These are phyloP conservation scores for Aaosphaeria pasadenensis DNA, from an alignment of 2,329 filamentous ascomycete genomes.

Conservation along the genomic window DNA sequence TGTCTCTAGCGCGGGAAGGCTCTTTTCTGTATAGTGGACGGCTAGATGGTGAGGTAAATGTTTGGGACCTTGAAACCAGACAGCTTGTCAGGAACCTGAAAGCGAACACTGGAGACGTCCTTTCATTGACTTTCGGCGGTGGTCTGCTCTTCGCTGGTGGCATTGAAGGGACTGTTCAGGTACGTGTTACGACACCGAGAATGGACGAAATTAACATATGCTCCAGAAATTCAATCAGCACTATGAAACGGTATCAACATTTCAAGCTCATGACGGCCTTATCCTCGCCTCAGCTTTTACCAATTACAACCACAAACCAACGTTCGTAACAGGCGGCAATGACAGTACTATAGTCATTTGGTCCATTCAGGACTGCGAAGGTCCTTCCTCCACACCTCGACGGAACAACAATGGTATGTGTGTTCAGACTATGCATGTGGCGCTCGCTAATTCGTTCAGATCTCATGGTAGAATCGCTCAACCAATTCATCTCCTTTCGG, in stretches of 20 bases:
- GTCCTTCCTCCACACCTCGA: slow-evolving; percentile 42
- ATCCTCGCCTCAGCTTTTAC: slow-evolving; percentile 81
- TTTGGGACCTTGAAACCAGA: slow-evolving; percentile 95
- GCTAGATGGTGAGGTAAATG: slow-evolving; percentile 80
- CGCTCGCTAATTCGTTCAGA: slow-evolving; percentile 42
- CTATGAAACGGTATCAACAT: slow-evolving; percentile 74
- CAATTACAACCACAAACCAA: slow-evolving; percentile 65
- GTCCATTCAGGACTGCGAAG: slow-evolving; percentile 64
- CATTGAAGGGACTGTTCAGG: slow-evolving; percentile 82
- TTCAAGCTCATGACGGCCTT: slow-evolving; percentile 82
- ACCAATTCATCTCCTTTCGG: slow-evolving; percentile 86
- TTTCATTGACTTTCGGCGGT: slow-evolving; percentile 81
- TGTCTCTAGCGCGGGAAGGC: slow-evolving; percentile 82
- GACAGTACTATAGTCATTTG: slow-evolving; percentile 87
- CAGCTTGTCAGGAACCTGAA: slow-evolving; percentile 87
- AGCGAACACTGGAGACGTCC: slow-evolving; percentile 75
- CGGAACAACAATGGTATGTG: slow-evolving; percentile 56
- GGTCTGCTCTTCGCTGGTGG: slow-evolving; percentile 84
- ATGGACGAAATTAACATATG: slow-evolving; percentile 3
- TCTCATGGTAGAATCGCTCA: slow-evolving; percentile 62
- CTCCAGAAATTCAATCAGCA: slow-evolving; percentile 71
- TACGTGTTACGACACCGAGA: slow-evolving; percentile 41
- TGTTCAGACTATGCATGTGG: slow-evolving; percentile 3
- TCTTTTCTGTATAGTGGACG: slow-evolving; percentile 92
- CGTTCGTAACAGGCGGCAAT: slow-evolving; percentile 93